These are phyloP conservation scores for Irpex rosettiformis DNA, from an alignment of 1,284 basidiomycete species.

Conservation along the genomic window DNA sequence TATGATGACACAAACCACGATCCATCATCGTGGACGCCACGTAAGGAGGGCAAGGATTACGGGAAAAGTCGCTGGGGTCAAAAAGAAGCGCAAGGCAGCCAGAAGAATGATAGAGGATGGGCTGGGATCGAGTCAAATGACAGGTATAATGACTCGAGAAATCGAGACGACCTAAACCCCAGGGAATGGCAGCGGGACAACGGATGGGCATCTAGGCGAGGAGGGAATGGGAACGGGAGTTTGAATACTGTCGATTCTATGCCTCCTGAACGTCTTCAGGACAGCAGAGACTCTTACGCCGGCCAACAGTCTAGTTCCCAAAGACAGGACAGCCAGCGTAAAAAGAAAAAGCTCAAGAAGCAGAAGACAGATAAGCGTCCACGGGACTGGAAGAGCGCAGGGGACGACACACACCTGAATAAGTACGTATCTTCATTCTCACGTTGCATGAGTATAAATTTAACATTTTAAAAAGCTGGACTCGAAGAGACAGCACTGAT, in stretches of 20 bases:
- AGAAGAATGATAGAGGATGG: conserved; percentile 18
- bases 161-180: conserved; percentile 19
- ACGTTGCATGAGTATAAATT: conserved; percentile 13
- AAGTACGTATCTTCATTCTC: conserved; percentile 45
- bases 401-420: conserved; percentile 63
- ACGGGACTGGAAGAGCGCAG: conserved; percentile 52
- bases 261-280: neutral
- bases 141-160: conserved; percentile 19
- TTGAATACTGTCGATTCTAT: neutral
- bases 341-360: conserved; percentile 32
- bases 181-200: conserved; percentile 29
- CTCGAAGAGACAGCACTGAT: conserved; percentile 25
- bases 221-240: conserved; percentile 16
- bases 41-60: conserved; percentile 36
- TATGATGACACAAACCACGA: conserved; percentile 38
- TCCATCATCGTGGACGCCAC: conserved; percentile 22
- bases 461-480: conserved; percentile 27
- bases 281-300: neutral
- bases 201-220: conserved; percentile 36
- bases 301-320: conserved; percentile 16
- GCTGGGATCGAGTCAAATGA: conserved; percentile 19
- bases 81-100: conserved; percentile 32
- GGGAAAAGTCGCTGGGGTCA: conserved; percentile 42
- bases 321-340: conserved; percentile 37
- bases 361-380: conserved; percentile 35